Percentiles rank a stretch among this genome's conserved stretches.
phyloP scores from a whole-genome alignment of 768 basidiomycete species.

The Pleurotus giganteus region DNA sequence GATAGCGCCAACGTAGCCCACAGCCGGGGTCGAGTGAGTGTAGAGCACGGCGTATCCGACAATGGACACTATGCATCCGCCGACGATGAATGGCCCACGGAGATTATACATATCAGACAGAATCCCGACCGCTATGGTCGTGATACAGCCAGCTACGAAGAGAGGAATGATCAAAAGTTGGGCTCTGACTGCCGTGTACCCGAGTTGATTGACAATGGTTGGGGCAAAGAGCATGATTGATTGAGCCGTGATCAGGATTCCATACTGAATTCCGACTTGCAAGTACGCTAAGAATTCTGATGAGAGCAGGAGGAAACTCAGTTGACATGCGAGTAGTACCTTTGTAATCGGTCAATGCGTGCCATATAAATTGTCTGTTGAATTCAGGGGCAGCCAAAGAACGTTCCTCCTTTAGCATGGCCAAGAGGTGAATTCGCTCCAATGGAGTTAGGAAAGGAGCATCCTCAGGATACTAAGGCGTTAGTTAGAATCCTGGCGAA shows the following conservation, averaged over 20 bases:
- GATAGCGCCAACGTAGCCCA: constrained; percentile 46
- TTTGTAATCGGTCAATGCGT: constrained; percentile 23
- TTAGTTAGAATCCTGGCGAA: not conserved
- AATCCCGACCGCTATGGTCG: constrained; percentile 26
- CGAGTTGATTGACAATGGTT: constrained; percentile 33
- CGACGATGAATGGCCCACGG: constrained; percentile 43
- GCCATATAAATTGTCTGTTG: constrained; percentile 30
- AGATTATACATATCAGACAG: constrained; percentile 28
- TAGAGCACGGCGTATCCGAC: constrained; percentile 43
- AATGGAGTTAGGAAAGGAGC: constrained; percentile 36
- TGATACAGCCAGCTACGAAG: constrained; percentile 26
- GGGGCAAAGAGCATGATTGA: constrained; percentile 27
- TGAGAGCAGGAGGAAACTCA: not conserved
- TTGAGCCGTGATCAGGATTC: constrained; percentile 6
- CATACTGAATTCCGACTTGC: constrained; percentile 5
- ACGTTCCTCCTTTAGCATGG: constrained; percentile 23
- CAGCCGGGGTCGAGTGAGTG: constrained; percentile 23
- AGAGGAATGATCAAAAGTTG: constrained; percentile 35
- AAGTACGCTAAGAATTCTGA: not conserved
- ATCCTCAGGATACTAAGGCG: constrained; percentile 37
- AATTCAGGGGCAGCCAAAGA: constrained; percentile 27
- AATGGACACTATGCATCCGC: constrained; percentile 33
- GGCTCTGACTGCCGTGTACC: constrained; percentile 38
- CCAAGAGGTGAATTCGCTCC: constrained; percentile 29
- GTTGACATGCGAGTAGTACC: not conserved